These are phyloP conservation scores for Areca catechu DNA, from an alignment of 176 grass and related monocot species.

Conservation along the genomic window DNA sequence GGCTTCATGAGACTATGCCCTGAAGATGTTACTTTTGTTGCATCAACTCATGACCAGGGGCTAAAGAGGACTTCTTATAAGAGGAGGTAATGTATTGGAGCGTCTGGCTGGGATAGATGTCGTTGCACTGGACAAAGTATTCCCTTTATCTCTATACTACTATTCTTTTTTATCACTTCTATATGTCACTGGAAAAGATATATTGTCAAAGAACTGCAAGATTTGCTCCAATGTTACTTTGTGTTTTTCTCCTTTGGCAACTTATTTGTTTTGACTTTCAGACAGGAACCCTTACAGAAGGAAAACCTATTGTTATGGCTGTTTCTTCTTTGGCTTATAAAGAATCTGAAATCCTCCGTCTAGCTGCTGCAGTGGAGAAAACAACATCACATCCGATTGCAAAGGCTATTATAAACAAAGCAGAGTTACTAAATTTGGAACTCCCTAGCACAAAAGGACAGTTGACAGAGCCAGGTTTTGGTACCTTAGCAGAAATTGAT, in stretches of 20 bases:
- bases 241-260: constrained; percentile 1
- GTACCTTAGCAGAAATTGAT: constrained; percentile 91
- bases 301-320: constrained; percentile 80
- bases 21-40: no score
- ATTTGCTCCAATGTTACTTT: constrained; percentile 1
- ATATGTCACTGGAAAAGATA: no score
- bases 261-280: constrained; percentile 17
- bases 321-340: constrained; percentile 64
- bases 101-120: constrained; percentile 66
- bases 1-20: no score
- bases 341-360: constrained; percentile 48
- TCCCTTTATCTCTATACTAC: not conserved
- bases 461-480: constrained; percentile 83
- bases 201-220: not conserved
- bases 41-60: constrained; percentile 39
- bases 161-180: no score
- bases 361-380: constrained; percentile 96
- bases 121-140: constrained; percentile 83
- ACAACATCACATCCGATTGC: constrained; percentile 94
- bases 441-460: constrained; percentile 66
- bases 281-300: constrained; percentile 90
- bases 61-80: constrained; percentile 90
- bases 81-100: constrained; percentile 96
- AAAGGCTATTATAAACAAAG: constrained; percentile 77
- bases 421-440: constrained; percentile 53